phyloP scores from a whole-genome alignment of 129 eudicot species.

The Sambucus nigra region DNA sequence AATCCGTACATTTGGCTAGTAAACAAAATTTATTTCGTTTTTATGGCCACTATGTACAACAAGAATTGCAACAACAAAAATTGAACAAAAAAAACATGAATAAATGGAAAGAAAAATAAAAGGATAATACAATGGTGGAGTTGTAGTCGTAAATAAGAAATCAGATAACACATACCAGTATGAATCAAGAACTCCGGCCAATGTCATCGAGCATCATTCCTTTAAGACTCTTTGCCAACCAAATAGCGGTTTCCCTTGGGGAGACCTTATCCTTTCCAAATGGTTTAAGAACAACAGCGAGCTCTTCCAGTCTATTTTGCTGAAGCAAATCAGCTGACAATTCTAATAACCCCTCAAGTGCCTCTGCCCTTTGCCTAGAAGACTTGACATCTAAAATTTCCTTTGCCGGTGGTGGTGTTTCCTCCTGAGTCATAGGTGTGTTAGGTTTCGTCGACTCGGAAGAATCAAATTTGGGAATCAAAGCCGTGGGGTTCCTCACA shows the following conservation, averaged over 20 bases:
- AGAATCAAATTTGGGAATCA: slow-evolving; percentile 19
- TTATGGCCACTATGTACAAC: slow-evolving; percentile 21
- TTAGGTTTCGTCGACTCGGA: slow-evolving; percentile 27
- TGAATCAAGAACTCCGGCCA: slow-evolving; percentile 35
- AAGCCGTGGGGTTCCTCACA: slow-evolving; percentile 13
- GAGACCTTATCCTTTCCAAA: slow-evolving; percentile 91
- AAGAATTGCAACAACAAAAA: slow-evolving; percentile 12
- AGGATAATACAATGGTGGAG: neutral
- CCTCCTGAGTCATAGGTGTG: slow-evolving; percentile 30
- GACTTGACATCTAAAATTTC: slow-evolving; percentile 80
- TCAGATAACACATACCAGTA: slow-evolving; percentile 13
- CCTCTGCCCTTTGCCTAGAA: slow-evolving; percentile 84
- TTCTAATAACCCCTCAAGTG: slow-evolving; percentile 94
- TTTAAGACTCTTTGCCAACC: slow-evolving; percentile 94
- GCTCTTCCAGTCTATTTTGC: slow-evolving; percentile 77
- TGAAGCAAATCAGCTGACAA: slow-evolving; percentile 92
- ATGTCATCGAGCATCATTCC: slow-evolving; percentile 94
- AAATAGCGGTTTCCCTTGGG: slow-evolving; percentile 96
- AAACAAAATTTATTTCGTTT: slow-evolving; percentile 5
- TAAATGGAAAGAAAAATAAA: neutral
- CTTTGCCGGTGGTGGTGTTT: slow-evolving; percentile 29
- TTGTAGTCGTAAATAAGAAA: neutral
- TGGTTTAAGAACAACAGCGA: slow-evolving; percentile 78
- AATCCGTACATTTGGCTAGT: slow-evolving; percentile 10
- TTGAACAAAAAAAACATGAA: neutral